Conservation (phyloP, 139 green algal genomes). For the Chlamydomonas schloesseri region DNA sequence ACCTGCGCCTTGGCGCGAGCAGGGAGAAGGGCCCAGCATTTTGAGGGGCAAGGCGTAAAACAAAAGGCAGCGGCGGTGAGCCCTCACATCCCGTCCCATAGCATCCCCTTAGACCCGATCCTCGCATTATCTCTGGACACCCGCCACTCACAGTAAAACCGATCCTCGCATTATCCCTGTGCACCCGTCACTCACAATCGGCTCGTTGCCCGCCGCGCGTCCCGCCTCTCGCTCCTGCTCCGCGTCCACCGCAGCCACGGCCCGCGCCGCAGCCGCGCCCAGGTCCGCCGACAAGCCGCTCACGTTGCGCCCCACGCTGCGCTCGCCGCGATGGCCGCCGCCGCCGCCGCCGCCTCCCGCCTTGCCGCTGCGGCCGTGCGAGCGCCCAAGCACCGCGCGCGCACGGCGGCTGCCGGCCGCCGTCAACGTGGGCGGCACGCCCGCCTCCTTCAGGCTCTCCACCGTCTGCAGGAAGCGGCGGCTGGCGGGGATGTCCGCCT, state of each 20-base stretch:
- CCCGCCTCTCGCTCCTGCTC: background rate
- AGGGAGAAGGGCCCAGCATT: too few relatives aligned
- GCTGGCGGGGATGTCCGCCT: background rate
- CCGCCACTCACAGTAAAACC: too few relatives aligned
- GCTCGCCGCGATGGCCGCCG: background rate
- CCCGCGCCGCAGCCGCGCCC: background rate
- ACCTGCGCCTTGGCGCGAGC: too few relatives aligned
- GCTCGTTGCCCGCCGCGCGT: background rate
- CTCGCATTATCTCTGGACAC: too few relatives aligned
- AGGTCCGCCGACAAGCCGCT: background rate
- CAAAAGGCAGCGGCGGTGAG: too few relatives aligned
- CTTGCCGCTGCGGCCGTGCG: background rate
- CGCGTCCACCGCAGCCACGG: background rate
- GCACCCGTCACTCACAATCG: background rate
- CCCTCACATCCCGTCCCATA: too few relatives aligned
- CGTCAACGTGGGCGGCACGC: background rate
- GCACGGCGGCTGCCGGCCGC: background rate
- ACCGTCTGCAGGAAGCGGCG: constrained; percentile 23
- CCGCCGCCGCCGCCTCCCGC: too few relatives aligned
- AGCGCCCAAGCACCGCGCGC: background rate
- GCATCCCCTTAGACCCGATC: too few relatives aligned
- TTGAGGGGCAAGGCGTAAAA: too few relatives aligned
- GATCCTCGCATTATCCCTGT: too few relatives aligned
- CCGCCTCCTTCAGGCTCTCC: constrained; percentile 17
- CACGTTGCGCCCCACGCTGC: background rate